Percentiles rank a stretch among this genome's conserved stretches.
Evolutionary conservation across 1,139 yeast species (phyloP).

Genomic region (Sugiyamaella sp.): DNA sequence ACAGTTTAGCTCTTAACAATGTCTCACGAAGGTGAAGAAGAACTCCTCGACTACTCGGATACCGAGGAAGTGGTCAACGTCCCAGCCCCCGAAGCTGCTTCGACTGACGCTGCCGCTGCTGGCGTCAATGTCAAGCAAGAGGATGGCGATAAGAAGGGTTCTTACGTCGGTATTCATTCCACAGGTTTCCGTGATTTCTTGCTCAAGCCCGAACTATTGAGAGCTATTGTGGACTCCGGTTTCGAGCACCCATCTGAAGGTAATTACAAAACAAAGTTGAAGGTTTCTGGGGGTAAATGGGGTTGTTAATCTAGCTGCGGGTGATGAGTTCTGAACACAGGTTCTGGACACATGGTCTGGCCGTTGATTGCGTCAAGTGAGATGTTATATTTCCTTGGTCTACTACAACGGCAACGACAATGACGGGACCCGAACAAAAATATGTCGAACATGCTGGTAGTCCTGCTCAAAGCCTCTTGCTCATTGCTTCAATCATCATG

Average conservation of each 20-base stretch:
- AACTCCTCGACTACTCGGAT: constrained; percentile 96
- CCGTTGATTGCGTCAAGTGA: no score
- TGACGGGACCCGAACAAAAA: no score
- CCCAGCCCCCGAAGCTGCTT: constrained; percentile 52
- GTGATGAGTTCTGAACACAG: no score
- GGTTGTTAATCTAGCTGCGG: background rate
- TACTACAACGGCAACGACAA: no score
- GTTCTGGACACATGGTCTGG: no score
- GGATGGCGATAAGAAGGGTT: constrained; percentile 87
- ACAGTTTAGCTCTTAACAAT: constrained; percentile 24
- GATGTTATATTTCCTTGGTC: no score
- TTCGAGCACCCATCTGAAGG: constrained; percentile 99
- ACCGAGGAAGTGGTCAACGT: constrained; percentile 89
- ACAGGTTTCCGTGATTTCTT: constrained; percentile 98
- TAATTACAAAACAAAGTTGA: constrained; percentile 46
- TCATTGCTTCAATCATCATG: no score
- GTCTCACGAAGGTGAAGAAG: constrained; percentile 97
- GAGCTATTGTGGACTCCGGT: constrained; percentile 99
- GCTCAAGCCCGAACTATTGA: constrained; percentile 91
- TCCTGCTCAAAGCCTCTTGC: no score
- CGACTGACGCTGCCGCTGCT: constrained; percentile 36
- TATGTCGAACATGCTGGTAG: no score
- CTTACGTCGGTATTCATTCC: constrained; percentile 97
- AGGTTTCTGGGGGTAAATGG: background rate
- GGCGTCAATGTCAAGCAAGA: constrained; percentile 44